A percentile compares a stretch with the other conserved stretches of the same genome.
These are phyloP conservation scores for Fusarium proliferatum DNA, from an alignment of 2,329 filamentous ascomycete genomes.

Conservation along the genomic window DNA sequence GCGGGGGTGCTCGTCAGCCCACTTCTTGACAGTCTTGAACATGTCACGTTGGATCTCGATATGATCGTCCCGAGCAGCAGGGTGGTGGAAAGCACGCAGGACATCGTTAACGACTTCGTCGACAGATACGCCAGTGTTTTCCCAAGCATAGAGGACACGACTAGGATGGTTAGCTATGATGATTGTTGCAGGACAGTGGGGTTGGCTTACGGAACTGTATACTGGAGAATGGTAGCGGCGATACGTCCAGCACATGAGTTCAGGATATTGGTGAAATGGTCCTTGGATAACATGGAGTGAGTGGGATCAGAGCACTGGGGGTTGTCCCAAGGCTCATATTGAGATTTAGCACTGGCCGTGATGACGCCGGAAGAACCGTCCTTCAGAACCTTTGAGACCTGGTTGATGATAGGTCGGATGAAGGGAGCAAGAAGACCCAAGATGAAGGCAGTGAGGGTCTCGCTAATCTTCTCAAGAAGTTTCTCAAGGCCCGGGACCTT, in stretches of 20 bases:
- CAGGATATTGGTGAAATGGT: constrained; percentile 83
- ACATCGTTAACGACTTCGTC: constrained; percentile 87
- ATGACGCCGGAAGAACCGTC: constrained; percentile 81
- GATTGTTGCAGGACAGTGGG: neutral
- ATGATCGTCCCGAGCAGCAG: constrained; percentile 78
- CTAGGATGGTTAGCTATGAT: constrained; percentile 49
- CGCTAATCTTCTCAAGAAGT: constrained; percentile 92
- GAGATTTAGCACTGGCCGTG: constrained; percentile 75
- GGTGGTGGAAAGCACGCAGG: constrained; percentile 88
- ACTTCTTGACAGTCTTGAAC: constrained; percentile 86
- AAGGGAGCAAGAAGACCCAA: constrained; percentile 92
- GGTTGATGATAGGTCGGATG: constrained; percentile 88
- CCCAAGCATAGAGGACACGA: constrained; percentile 91
- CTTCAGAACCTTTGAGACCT: constrained; percentile 86
- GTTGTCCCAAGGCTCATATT: constrained; percentile 84
- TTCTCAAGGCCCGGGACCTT: constrained; percentile 92
- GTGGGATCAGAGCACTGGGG: constrained; percentile 80
- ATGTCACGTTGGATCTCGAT: constrained; percentile 87
- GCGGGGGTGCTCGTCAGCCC: constrained; percentile 77
- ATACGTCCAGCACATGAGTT: constrained; percentile 82
- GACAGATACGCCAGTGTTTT: constrained; percentile 84
- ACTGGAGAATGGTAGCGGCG: constrained; percentile 82
- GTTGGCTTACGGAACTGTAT: constrained; percentile 76
- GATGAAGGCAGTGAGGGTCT: constrained; percentile 91
- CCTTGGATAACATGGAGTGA: constrained; percentile 85